Evolutionary conservation across 495 filamentous ascomycete species (phyloP).

Genomic region (Daldinia loculata): DNA sequence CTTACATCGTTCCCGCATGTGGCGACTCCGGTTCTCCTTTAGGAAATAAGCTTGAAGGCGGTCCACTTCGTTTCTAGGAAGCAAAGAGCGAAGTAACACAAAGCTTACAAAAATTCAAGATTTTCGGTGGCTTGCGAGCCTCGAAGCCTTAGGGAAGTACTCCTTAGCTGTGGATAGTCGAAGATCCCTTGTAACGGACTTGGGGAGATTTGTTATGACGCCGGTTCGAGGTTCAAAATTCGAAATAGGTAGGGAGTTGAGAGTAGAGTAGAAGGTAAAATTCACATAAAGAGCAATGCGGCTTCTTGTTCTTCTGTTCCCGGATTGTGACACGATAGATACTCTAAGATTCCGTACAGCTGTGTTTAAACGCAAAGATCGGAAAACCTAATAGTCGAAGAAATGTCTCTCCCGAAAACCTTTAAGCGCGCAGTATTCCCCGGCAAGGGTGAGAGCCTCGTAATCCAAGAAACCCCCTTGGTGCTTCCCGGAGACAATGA

Average conservation of each 20-base stretch:
- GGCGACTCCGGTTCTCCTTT: not conserved
- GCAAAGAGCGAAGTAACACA: not conserved
- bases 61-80: not conserved
- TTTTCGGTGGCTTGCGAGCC: not conserved
- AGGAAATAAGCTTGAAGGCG: not conserved
- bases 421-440: constrained; percentile 4
- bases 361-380: not conserved
- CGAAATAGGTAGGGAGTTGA: not conserved
- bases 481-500: not conserved
- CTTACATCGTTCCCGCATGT: not conserved
- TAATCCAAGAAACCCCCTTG: not conserved
- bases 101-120: not conserved
- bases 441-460: not conserved
- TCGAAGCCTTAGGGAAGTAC: not conserved
- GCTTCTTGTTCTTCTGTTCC: not conserved
- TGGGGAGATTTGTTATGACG: not conserved
- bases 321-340: not conserved
- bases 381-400: not conserved
- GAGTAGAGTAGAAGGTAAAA: not conserved
- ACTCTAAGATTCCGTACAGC: not conserved
- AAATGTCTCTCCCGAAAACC: constrained; percentile 11
- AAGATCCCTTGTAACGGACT: not conserved
- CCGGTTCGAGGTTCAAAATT: not conserved
- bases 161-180: not conserved
- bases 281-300: not conserved